Conservation (phyloP, 352 stramenopile genomes). For the Phytophthora foliorum region DNA sequence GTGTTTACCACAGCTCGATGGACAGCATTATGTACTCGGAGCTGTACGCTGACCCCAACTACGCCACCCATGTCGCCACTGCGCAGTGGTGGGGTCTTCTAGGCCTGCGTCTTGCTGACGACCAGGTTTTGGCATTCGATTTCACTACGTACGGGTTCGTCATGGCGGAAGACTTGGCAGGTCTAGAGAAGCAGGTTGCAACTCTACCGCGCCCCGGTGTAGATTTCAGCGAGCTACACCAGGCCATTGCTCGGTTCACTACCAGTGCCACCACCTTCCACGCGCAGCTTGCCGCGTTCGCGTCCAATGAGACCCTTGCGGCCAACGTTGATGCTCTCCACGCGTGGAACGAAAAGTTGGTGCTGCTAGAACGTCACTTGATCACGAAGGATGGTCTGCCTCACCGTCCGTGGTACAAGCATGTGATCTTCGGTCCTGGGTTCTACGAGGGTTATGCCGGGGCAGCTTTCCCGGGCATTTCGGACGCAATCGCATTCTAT, state of each 20-base stretch:
- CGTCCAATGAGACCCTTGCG: slow-evolving; percentile 36
- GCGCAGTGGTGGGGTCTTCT: slow-evolving; percentile 65
- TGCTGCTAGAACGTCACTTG: slow-evolving; percentile 48
- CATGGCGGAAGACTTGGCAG: slow-evolving; percentile 53
- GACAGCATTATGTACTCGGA: slow-evolving; percentile 83
- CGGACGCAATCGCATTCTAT: slow-evolving; percentile 34
- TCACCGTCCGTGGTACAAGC: slow-evolving; percentile 54
- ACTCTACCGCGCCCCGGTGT: slow-evolving; percentile 30
- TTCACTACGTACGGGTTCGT: slow-evolving; percentile 63
- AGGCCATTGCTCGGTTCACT: slow-evolving; percentile 49
- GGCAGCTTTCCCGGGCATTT: slow-evolving; percentile 44
- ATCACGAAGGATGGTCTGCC: slow-evolving; percentile 46
- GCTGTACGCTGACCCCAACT: slow-evolving; percentile 63
- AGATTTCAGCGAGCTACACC: slow-evolving; percentile 43
- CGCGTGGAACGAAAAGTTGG: slow-evolving; percentile 47
- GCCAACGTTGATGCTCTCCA: slow-evolving; percentile 16
- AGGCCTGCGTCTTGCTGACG: slow-evolving; percentile 56
- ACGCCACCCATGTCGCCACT: slow-evolving; percentile 50
- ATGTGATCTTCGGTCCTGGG: slow-evolving; percentile 55
- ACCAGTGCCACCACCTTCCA: slow-evolving; percentile 29
- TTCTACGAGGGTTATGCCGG: slow-evolving; percentile 57
- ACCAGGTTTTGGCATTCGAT: slow-evolving; percentile 64
- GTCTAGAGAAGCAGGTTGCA: slow-evolving; percentile 36
- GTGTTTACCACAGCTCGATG: slow-evolving; percentile 86
- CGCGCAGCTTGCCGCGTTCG: slow-evolving; percentile 26